Evolutionary conservation across 2,329 filamentous ascomycete genomes (phyloP).

Genomic region (Apiospora malaysiana): DNA sequence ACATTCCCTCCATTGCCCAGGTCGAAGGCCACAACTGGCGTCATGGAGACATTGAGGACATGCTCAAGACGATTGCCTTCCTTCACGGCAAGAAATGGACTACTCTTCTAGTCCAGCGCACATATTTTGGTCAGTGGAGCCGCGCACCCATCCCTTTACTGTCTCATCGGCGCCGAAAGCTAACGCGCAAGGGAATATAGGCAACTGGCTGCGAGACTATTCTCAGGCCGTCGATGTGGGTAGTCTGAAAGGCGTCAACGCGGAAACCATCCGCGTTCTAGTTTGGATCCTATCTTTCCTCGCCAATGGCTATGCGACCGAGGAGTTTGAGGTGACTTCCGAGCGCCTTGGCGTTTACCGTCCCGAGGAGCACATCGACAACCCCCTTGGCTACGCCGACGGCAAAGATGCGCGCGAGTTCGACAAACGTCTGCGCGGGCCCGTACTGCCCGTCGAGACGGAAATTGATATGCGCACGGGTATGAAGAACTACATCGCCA

Average conservation of each 20-base stretch:
- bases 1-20: slow-evolving; percentile 69
- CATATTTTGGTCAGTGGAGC: slow-evolving; percentile 63
- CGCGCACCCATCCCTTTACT: not conserved
- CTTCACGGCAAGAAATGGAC: slow-evolving; percentile 86
- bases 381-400: slow-evolving; percentile 86
- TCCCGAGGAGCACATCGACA: slow-evolving; percentile 77
- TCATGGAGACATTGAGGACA: slow-evolving; percentile 81
- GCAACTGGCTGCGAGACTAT: slow-evolving; percentile 87
- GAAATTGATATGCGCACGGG: slow-evolving; percentile 78
- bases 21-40: slow-evolving; percentile 74
- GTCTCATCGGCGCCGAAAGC: not conserved
- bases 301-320: slow-evolving; percentile 84
- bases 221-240: slow-evolving; percentile 84
- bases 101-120: slow-evolving; percentile 75
- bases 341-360: slow-evolving; percentile 82
- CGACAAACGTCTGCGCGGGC: slow-evolving; percentile 81
- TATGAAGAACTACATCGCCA: slow-evolving; percentile 99
- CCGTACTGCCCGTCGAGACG: slow-evolving; percentile 73
- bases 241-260: slow-evolving; percentile 78
- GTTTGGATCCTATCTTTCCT: slow-evolving; percentile 85
- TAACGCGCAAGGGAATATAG: slow-evolving; percentile 36
- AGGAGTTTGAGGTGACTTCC: slow-evolving; percentile 82
- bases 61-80: slow-evolving; percentile 78
- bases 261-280: slow-evolving; percentile 77
- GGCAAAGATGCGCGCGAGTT: slow-evolving; percentile 82